A percentile compares a stretch with the other conserved stretches of the same genome.
Conservation (phyloP, 305 asterid genomes). For the Fraxinus baroniana region DNA sequence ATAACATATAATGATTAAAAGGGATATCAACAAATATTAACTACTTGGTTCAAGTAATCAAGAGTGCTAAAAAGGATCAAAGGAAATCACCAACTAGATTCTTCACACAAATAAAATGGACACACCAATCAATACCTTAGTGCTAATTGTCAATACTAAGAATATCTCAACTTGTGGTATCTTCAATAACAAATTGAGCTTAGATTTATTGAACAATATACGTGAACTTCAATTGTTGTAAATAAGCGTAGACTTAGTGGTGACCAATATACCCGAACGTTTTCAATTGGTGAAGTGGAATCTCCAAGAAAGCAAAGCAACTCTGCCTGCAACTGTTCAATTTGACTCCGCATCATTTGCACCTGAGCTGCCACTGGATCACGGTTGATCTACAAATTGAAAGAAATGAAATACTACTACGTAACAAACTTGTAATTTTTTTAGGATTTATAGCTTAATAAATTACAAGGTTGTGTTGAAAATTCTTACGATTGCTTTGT, state of each 20-base stretch:
- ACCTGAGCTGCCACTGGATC: slow-evolving; percentile 79
- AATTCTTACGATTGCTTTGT: slow-evolving; percentile 80
- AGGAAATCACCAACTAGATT: background rate
- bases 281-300: slow-evolving; percentile 67
- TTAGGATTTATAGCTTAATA: background rate
- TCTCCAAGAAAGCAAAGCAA: slow-evolving; percentile 80
- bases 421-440: background rate
- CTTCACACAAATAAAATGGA: background rate
- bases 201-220: slow-evolving; percentile 20
- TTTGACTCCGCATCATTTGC: slow-evolving; percentile 87
- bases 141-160: background rate
- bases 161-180: background rate
- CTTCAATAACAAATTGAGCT: slow-evolving; percentile 10
- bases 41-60: background rate
- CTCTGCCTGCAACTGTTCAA: slow-evolving; percentile 90
- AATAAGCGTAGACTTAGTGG: background rate
- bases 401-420: background rate
- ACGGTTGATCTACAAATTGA: slow-evolving; percentile 65
- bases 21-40: background rate
- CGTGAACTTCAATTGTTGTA: slow-evolving; percentile 72
- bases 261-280: slow-evolving; percentile 57
- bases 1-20: background rate
- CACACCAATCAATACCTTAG: background rate
- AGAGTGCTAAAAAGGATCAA: background rate
- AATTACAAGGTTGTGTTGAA: background rate